phyloP scores from a whole-genome alignment of 2,329 filamentous ascomycete species.

The Pyrenophora teres region DNA sequence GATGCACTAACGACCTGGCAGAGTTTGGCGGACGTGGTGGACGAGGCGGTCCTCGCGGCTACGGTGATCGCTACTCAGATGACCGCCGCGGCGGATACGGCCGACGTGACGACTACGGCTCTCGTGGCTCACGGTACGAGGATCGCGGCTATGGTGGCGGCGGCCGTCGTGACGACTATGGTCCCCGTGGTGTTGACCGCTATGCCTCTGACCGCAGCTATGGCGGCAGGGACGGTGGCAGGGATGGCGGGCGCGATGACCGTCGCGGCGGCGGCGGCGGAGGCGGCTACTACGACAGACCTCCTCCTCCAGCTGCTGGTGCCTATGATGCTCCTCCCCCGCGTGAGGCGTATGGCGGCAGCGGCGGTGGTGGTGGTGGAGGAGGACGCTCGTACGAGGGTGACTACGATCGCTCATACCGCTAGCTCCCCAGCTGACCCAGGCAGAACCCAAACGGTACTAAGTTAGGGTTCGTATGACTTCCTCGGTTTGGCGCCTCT shows the following conservation, averaged over 20 bases:
- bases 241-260: constrained; percentile 53
- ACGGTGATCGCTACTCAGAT: constrained; percentile 53
- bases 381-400: constrained; percentile 50
- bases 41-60: constrained; percentile 54
- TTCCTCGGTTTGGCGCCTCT: constrained; percentile 33
- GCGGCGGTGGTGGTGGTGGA: constrained; percentile 2
- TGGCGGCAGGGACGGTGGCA: constrained; percentile 59
- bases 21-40: constrained; percentile 53
- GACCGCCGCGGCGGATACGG: constrained; percentile 54
- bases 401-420: constrained; percentile 53
- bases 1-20: constrained; percentile 29
- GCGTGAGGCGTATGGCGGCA: constrained; percentile 42
- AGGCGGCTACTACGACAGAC: constrained; percentile 61
- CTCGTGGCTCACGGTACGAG: constrained; percentile 45
- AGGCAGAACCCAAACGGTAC: constrained; percentile 46
- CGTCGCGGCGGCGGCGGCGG: constrained; percentile 57
- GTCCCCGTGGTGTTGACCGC: constrained; percentile 52
- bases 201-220: constrained; percentile 66
- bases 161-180: constrained; percentile 55
- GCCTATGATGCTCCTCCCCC: constrained; percentile 45
- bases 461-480: constrained; percentile 37
- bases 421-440: constrained; percentile 40
- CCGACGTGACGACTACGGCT: constrained; percentile 55
- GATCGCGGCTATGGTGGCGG: constrained; percentile 61
- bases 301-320: constrained; percentile 50